Conservation (phyloP, 1,139 yeast genomes). For the Nakaseomyces kungkrabaensis region DNA sequence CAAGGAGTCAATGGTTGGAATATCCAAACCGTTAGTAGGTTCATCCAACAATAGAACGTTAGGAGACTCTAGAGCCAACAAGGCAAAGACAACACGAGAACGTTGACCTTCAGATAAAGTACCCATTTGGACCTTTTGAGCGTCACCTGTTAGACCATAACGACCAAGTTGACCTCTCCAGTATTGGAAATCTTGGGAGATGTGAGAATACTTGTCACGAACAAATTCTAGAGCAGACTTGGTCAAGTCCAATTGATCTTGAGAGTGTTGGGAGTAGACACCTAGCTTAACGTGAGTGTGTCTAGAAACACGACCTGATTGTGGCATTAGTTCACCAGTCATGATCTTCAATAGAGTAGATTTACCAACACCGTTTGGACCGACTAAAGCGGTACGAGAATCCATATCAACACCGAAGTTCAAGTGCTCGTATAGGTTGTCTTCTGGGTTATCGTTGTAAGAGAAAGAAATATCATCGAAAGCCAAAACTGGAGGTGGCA, state of each 20-base stretch:
- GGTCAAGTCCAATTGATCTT: conserved; percentile 93
- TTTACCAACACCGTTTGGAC: conserved; percentile 99
- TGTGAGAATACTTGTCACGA: conserved; percentile 78
- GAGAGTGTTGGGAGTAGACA: conserved; percentile 97
- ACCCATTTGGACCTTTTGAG: conserved; percentile 97
- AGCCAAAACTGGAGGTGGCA: conserved; percentile 97
- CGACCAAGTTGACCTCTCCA: conserved; percentile 99
- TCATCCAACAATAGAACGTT: conserved; percentile 92
- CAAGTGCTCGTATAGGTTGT: conserved; percentile 79
- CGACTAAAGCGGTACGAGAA: conserved; percentile 94
- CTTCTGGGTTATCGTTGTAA: conserved; percentile 78
- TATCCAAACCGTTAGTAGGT: conserved; percentile 99
- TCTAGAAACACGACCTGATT: conserved; percentile 89
- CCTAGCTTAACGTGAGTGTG: conserved; percentile 97
- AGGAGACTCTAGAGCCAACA: conserved; percentile 90
- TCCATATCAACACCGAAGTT: conserved; percentile 99
- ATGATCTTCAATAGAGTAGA: conserved; percentile 90
- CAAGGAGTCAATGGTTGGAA: conserved; percentile 92
- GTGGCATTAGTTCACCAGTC: conserved; percentile 89
- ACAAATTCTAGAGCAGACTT: conserved; percentile 94
- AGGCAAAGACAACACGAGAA: conserved; percentile 95
- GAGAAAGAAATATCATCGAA: conserved; percentile 92
- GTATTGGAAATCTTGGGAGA: conserved; percentile 97
- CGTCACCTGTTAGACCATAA: conserved; percentile 97
- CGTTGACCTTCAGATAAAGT: conserved; percentile 98